A percentile compares a stretch with the other conserved stretches of the same genome.
phyloP scores from a whole-genome alignment of 169 alveolate genomes.

The Cryptosporidium viatorum region DNA sequence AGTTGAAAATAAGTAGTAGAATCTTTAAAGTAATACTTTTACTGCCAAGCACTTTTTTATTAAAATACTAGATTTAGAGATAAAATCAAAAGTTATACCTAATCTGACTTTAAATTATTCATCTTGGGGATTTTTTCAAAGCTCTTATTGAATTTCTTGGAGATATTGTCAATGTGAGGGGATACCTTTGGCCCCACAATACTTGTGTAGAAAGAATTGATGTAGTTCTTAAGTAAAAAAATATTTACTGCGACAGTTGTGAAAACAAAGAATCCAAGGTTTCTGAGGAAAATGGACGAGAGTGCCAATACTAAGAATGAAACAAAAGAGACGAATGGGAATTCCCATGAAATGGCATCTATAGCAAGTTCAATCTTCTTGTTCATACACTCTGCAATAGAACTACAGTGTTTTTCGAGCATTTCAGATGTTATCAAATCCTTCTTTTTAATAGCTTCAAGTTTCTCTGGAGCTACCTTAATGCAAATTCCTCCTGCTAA shows the following conservation, averaged over 20 bases:
- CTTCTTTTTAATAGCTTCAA: constrained; percentile 29
- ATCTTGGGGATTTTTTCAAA: constrained; percentile 63
- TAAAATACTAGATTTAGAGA: neutral
- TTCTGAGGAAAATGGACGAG: constrained; percentile 44
- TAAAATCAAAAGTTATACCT: neutral
- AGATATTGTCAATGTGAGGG: constrained; percentile 55
- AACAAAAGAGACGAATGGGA: constrained; percentile 52
- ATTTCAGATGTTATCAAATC: constrained; percentile 48
- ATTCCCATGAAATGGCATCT: constrained; percentile 65
- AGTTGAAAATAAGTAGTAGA: constrained; percentile 16
- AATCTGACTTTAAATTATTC: constrained; percentile 35
- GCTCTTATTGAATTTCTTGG: constrained; percentile 59
- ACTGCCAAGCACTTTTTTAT: neutral
- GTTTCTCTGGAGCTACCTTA: constrained; percentile 60
- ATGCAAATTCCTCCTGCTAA: constrained; percentile 61
- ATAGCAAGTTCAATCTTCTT: constrained; percentile 36
- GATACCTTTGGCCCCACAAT: constrained; percentile 60
- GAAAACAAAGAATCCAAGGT: constrained; percentile 46
- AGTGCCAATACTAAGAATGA: constrained; percentile 17
- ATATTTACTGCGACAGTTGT: constrained; percentile 19
- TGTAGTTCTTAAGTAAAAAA: constrained; percentile 35
- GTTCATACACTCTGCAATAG: constrained; percentile 30
- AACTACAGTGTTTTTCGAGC: constrained; percentile 52
- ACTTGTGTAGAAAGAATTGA: constrained; percentile 51
- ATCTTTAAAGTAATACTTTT: neutral